Conservation (phyloP, 163 green algal genomes). For the Chlorella variabilis region DNA sequence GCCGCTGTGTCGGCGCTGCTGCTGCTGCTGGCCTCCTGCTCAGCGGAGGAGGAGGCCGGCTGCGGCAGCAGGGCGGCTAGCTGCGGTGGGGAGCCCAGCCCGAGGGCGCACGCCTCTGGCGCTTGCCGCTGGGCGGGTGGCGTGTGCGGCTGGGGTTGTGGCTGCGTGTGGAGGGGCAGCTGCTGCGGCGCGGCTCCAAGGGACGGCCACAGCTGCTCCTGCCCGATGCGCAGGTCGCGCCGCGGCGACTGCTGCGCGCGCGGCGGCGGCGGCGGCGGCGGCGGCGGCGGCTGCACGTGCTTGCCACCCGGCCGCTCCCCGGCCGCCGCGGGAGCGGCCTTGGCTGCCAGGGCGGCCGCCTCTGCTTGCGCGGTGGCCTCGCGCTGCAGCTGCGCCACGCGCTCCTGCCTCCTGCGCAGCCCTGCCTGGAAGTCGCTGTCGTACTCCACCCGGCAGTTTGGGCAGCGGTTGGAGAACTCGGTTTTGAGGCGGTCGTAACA, state of each 20-base stretch:
- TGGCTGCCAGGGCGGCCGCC: background rate
- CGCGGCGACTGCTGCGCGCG: slow-evolving; percentile 1
- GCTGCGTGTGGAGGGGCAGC: background rate
- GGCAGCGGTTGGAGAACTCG: slow-evolving; percentile 49
- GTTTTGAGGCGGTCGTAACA: slow-evolving; percentile 45
- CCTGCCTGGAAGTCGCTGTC: slow-evolving; percentile 33
- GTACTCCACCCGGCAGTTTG: slow-evolving; percentile 45
- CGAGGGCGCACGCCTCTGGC: background rate
- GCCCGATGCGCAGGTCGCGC: slow-evolving; percentile 33
- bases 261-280: background rate
- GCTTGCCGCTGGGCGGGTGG: background rate
- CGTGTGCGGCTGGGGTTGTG: background rate
- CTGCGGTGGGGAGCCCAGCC: background rate
- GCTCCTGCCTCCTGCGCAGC: slow-evolving; percentile 30
- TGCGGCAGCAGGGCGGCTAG: slow-evolving; percentile 8
- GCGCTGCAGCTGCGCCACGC: slow-evolving; percentile 9
- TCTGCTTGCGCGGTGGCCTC: background rate
- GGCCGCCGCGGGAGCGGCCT: background rate
- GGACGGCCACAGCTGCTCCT: slow-evolving; percentile 42
- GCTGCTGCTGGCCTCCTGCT: slow-evolving; percentile 34
- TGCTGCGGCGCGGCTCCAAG: slow-evolving; percentile 4
- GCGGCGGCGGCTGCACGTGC: slow-evolving; percentile 6
- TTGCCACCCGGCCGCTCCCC: background rate
- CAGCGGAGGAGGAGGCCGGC: background rate
- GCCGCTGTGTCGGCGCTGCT: slow-evolving; percentile 36